These are phyloP conservation scores for Onygenales sp. DNA, from an alignment of 2,329 filamentous ascomycete species.

Conservation along the genomic window DNA sequence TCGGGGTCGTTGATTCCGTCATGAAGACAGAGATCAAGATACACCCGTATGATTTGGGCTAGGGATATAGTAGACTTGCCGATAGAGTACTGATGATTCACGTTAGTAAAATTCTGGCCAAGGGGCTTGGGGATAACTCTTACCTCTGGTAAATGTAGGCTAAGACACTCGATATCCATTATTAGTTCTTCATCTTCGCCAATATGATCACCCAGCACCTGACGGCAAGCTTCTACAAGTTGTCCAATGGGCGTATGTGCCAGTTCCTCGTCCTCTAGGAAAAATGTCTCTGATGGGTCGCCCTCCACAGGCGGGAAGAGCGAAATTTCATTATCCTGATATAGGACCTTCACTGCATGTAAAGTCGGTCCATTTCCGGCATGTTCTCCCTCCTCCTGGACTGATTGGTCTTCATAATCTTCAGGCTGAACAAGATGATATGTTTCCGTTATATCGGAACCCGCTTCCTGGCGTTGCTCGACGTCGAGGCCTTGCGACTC, in stretches of 20 bases:
- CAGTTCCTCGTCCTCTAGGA: slow-evolving; percentile 47
- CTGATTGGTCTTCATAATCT: slow-evolving; percentile 4
- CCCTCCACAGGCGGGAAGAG: slow-evolving; percentile 48
- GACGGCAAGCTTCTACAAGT: slow-evolving; percentile 48
- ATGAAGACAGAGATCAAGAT: slow-evolving; percentile 49
- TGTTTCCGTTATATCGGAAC: not conserved
- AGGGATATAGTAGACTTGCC: slow-evolving; percentile 43
- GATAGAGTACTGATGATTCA: slow-evolving; percentile 37
- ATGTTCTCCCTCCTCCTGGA: slow-evolving; percentile 5
- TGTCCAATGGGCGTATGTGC: slow-evolving; percentile 43
- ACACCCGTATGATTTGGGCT: slow-evolving; percentile 49
- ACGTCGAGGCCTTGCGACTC: not conserved
- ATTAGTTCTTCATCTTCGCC: slow-evolving; percentile 48
- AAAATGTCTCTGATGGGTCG: slow-evolving; percentile 45
- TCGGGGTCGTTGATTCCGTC: slow-evolving; percentile 45
- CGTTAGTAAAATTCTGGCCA: slow-evolving; percentile 16
- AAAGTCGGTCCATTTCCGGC: slow-evolving; percentile 12
- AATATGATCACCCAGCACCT: slow-evolving; percentile 46
- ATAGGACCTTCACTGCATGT: slow-evolving; percentile 46
- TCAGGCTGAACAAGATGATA: slow-evolving; percentile 4
- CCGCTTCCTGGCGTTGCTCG: not conserved
- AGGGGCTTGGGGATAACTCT: slow-evolving; percentile 15
- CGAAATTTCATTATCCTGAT: slow-evolving; percentile 46
- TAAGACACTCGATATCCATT: slow-evolving; percentile 46
- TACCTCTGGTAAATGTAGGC: slow-evolving; percentile 50